Conservation (phyloP, 371 early-diverging fungal genomes). For the Rhizopus delemar region DNA sequence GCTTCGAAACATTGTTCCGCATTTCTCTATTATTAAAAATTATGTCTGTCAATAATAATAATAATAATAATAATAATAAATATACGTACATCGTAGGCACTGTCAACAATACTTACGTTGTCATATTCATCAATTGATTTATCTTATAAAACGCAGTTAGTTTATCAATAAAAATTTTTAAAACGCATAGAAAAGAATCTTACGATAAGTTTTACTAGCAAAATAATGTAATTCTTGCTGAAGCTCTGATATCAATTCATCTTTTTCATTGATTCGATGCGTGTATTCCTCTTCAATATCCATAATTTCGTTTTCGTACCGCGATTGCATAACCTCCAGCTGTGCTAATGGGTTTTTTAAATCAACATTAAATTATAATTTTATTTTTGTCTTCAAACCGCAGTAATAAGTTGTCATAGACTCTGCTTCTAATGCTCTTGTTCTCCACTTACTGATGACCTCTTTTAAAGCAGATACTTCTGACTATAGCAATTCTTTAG, state of each 20-base stretch:
- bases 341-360: conserved; percentile 11
- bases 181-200: background rate
- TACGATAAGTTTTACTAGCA: conserved; percentile 6
- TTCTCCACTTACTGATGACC: conserved; percentile 20
- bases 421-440: conserved; percentile 19
- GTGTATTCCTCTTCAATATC: conserved; percentile 21
- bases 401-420: conserved; percentile 2
- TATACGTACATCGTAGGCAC: conserved; percentile 22
- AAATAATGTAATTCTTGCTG: conserved; percentile 23
- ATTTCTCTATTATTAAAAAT: conserved; percentile 9
- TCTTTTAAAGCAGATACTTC: conserved; percentile 29
- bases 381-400: conserved; percentile 7
- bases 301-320: conserved; percentile 13
- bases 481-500: conserved; percentile 14
- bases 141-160: background rate
- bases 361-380: conserved; percentile 6
- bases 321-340: conserved; percentile 12
- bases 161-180: background rate
- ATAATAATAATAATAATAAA: background rate
- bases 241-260: conserved; percentile 14
- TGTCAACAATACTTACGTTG: conserved; percentile 9
- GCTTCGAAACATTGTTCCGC: conserved; percentile 10
- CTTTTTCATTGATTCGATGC: conserved; percentile 17
- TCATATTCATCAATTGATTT: conserved; percentile 3
- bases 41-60: too few relatives aligned